phyloP scores from a whole-genome alignment of 352 stramenopile species.

The Pythium aphanidermatum region DNA sequence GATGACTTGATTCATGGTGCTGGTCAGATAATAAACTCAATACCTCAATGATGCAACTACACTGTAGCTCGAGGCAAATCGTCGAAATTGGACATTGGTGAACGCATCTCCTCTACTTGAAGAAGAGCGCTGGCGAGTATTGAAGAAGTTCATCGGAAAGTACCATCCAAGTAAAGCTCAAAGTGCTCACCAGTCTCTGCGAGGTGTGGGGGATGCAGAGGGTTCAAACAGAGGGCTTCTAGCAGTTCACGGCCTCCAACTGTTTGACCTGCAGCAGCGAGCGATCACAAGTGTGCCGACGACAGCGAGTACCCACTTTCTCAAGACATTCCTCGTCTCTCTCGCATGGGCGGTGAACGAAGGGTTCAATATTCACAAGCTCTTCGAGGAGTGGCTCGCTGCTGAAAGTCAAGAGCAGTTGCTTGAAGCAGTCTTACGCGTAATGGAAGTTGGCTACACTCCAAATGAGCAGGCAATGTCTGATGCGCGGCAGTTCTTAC shows the following conservation, averaged over 20 bases:
- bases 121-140: conserved; percentile 47
- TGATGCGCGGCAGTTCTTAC: conserved; percentile 61
- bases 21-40: neutral
- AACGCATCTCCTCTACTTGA: conserved; percentile 49
- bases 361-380: conserved; percentile 63
- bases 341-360: conserved; percentile 63
- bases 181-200: too few species aligned
- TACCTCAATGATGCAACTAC: neutral
- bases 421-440: conserved; percentile 53
- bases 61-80: conserved; percentile 58
- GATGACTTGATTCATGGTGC: neutral
- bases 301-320: conserved; percentile 46
- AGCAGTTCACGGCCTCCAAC: conserved; percentile 27
- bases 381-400: conserved; percentile 62
- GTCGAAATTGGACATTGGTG: conserved; percentile 69
- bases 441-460: conserved; percentile 61
- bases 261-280: conserved; percentile 77
- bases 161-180: conserved; percentile 17
- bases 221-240: neutral
- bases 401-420: conserved; percentile 47
- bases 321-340: conserved; percentile 56
- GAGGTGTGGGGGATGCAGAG: neutral
- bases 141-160: conserved; percentile 62
- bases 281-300: conserved; percentile 53
- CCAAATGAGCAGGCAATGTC: conserved; percentile 31